Evolutionary conservation across 257 asterid genomes (phyloP), one percentile per base, ranked within the genome.

Genomic region (Capsicum baccatum): DNA sequence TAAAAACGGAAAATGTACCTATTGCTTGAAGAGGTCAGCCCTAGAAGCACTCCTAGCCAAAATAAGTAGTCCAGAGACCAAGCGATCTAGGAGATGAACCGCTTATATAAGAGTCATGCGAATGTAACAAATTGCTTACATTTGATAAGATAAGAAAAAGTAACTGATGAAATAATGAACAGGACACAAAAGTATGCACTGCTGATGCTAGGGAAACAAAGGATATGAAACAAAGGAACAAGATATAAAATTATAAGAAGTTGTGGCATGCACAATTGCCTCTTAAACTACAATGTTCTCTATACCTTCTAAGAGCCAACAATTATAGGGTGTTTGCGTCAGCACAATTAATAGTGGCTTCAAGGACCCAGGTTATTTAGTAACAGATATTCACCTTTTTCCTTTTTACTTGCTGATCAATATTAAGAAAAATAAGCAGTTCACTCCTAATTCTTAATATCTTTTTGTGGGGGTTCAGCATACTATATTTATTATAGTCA

Each of bases 1-100:
- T 37, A 50, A 56, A 37, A 86, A 83, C 44, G 16, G 63, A 73
- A 50, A 66, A 59, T 57, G 64, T 83, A 92, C 99, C 93, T 97
- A 96, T 86, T 97, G 98, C 89, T 98, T 88, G 89, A 97, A 97
- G 50, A 81, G 84, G 87, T 97, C 98, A 85, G 99, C 99, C 89
- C 89, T 92, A 76, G 93, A 87, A 84, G 98, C 93, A 85, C 85
- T 95, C 89, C 98, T 94, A 59, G 98, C 99, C 84, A 97, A 83
- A 84, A 97, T 97, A 83, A 97, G 99, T 88, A 97, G 98, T 79
- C 99, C 99, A 9, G 99, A 97, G 76, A 97, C 99, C 88, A 95
- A 90, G 80, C 97, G 99, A 88, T 97, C 99, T 79, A 97, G 86
- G 81, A 98, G 93, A 90, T 97, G 99, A 86, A 97, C 87, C 48